Evolutionary conservation across 192 early-diverging fungal species (phyloP).

Genomic region (Backusella tuberculispora): DNA sequence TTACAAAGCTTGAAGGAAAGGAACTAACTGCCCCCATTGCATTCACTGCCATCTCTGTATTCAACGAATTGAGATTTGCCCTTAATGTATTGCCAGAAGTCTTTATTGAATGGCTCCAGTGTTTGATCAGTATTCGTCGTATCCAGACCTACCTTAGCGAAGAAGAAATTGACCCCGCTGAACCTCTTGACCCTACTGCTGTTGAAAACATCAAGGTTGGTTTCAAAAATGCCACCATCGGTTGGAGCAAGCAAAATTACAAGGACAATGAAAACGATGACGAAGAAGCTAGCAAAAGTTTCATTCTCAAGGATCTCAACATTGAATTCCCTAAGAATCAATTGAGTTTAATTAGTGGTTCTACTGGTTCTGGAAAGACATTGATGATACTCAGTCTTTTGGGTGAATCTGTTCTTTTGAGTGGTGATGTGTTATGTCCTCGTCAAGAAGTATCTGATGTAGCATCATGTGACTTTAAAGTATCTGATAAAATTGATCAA

Average conservation of each 20-base stretch:
- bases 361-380: conserved; percentile 90
- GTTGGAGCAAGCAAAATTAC: conserved; percentile 63
- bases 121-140: conserved; percentile 65
- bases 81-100: conserved; percentile 80
- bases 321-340: conserved; percentile 55
- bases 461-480: conserved; percentile 51
- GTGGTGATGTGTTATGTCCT: conserved; percentile 47
- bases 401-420: conserved; percentile 57
- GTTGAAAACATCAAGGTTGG: conserved; percentile 33
- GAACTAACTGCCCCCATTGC: conserved; percentile 70
- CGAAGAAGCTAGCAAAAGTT: conserved; percentile 72
- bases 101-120: conserved; percentile 70
- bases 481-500: conserved; percentile 46
- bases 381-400: conserved; percentile 80
- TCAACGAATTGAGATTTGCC: conserved; percentile 89
- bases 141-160: conserved; percentile 50
- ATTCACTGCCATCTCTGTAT: conserved; percentile 86
- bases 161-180: conserved; percentile 45
- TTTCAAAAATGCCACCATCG: conserved; percentile 54
- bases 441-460: conserved; percentile 78
- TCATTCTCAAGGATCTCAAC: conserved; percentile 51
- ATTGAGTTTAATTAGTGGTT: conserved; percentile 63
- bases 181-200: conserved; percentile 7
- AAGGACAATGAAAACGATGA: conserved; percentile 75
- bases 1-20: conserved; percentile 40